Percentiles rank a stretch among this genome's conserved stretches.
phyloP scores from a whole-genome alignment of 306 rosid genomes.

The Cicer yamashitae region DNA sequence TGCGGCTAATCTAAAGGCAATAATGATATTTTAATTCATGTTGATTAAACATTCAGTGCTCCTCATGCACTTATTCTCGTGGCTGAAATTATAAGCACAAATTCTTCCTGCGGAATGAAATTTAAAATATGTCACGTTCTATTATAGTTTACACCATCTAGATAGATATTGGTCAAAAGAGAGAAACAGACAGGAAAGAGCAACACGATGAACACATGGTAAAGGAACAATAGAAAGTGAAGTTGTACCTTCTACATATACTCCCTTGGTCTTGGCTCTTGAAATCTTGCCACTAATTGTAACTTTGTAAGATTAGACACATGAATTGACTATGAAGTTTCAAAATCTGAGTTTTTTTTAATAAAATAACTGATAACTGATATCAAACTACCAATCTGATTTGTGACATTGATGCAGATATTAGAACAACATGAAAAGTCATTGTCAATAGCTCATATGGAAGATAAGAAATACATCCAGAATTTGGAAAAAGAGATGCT shows the following conservation, averaged over 20 bases:
- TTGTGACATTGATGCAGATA: conserved; percentile 57
- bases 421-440: conserved; percentile 64
- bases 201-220: conserved; percentile 2
- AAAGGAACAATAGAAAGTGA: conserved; percentile 9
- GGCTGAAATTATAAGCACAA: background rate
- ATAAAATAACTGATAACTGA: background rate
- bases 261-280: background rate
- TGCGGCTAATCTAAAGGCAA: conserved; percentile 14
- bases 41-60: background rate
- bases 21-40: conserved; percentile 18
- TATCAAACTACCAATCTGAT: conserved; percentile 35
- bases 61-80: too few species aligned
- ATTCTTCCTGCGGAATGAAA: background rate
- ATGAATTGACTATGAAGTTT: conserved; percentile 11
- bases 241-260: conserved; percentile 32
- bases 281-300: conserved; percentile 19
- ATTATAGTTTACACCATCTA: background rate
- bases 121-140: conserved; percentile 16
- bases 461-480: conserved; percentile 70
- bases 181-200: background rate
- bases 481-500: conserved; percentile 71
- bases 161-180: conserved; percentile 6
- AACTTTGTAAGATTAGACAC: background rate
- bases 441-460: conserved; percentile 55
- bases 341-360: background rate